Evolutionary conservation across 1,139 yeast species (phyloP), one percentile per base, ranked within the genome.

Genomic region (Suhomyces wounanorum): DNA sequence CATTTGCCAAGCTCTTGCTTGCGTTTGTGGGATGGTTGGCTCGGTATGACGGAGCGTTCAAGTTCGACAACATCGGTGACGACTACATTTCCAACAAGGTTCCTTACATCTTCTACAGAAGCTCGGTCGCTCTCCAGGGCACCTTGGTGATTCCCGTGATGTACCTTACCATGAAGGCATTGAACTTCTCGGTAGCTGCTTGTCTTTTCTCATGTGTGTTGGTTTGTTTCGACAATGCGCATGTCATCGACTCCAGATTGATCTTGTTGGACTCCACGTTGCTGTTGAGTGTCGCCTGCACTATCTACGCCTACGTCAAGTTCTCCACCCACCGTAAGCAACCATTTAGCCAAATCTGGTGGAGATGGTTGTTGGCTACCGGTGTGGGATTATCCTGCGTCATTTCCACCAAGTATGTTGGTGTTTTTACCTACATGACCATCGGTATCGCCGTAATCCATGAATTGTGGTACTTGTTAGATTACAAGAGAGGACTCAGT

Each of bases 331-430:
- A 77, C 60, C 85, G 97, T 61, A 72, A 70, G 47, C 61, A 64
- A 17, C 89, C 98, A 8, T 92, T 89, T 64, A 64, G 88, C 17
- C 59, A 58, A 43, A 60, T 73, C 44, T 94, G 99, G 99, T 94
- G 96, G 87, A 69, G 72, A 43, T 95, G 99, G 99, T 78, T 94
- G 41, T 67, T 78, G 40, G 69, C 82, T 40, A 91, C 98, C 8
- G 99, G 99, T 31, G 73, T 90, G 8, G 79, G 95, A 1, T 79
- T 94, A 55, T 89, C 97, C 0, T 86, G 92, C 66, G 97, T 91
- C 40, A 92, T 94, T 54, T 85, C 96, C 42, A 92, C 98, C 49
- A 94, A 94, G 68, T 95, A 94, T 65, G 97, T 94, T 35, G 99
- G 99, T 65, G 87, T 88, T 6, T 87, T 94, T 74, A 91, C 98